A percentile compares a stretch with the other conserved stretches of the same genome.
Evolutionary conservation across 2,329 filamentous ascomycete genomes (phyloP).

Genomic region (Aspergillus novoparasiticus): DNA sequence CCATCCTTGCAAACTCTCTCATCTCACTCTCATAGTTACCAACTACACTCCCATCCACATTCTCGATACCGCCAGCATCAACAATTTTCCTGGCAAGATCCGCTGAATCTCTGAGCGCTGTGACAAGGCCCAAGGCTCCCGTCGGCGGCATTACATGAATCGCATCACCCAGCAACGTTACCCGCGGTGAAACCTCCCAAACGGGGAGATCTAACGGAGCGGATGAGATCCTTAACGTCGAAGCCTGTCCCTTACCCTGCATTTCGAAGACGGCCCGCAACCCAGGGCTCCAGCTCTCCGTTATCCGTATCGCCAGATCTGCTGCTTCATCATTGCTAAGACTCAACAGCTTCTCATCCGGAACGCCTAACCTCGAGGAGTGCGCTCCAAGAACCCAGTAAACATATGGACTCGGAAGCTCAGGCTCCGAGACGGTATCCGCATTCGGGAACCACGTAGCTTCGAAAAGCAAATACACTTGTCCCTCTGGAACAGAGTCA

Average conservation of each 20-base stretch:
- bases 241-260: background rate
- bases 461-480: background rate
- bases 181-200: slow-evolving; percentile 25
- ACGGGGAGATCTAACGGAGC: background rate
- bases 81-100: background rate
- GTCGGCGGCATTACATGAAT: slow-evolving; percentile 52
- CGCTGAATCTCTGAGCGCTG: slow-evolving; percentile 34
- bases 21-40: slow-evolving; percentile 23
- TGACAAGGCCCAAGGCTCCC: slow-evolving; percentile 50
- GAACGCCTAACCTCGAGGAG: background rate
- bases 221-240: background rate
- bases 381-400: background rate
- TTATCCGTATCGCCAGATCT: background rate
- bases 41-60: slow-evolving; percentile 1
- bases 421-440: background rate
- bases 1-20: slow-evolving; percentile 22
- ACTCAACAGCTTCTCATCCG: background rate
- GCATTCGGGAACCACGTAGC: background rate
- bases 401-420: background rate
- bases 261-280: background rate
- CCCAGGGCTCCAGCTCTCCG: background rate
- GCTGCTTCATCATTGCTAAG: background rate
- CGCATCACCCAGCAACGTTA: slow-evolving; percentile 50
- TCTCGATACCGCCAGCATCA: background rate
- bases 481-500: background rate